These are phyloP conservation scores for Phyllosticta citriasiana DNA, from an alignment of 2,329 filamentous ascomycete genomes.

Conservation along the genomic window DNA sequence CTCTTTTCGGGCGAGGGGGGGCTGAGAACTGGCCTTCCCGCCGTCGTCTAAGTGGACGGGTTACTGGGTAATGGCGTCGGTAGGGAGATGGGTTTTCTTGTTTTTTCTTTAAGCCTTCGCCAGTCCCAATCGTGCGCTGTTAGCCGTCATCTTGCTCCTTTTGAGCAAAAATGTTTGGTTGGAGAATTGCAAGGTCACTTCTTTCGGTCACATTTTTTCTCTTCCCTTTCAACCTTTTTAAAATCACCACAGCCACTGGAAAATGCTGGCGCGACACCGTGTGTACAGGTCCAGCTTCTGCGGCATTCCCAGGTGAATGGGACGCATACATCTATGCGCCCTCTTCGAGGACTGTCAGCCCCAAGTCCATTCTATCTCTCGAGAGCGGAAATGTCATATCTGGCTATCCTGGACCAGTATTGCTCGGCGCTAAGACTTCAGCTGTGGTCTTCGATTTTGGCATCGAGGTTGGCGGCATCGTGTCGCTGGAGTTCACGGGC, in stretches of 20 bases:
- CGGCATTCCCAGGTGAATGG: conserved; percentile 49
- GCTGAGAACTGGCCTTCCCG: too few species aligned
- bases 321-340: conserved; percentile 50
- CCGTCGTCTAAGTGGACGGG: too few species aligned
- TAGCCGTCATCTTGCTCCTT: too few species aligned
- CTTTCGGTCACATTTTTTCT: neutral
- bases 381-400: conserved; percentile 23
- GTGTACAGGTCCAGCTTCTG: conserved; percentile 40
- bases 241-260: neutral
- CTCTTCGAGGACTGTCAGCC: conserved; percentile 39
- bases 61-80: too few species aligned
- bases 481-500: conserved; percentile 41
- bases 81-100: neutral
- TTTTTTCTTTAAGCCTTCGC: neutral
- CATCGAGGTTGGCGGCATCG: conserved; percentile 47
- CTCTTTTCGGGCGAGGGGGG: too few species aligned
- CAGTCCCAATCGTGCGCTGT: too few species aligned
- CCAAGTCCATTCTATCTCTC: conserved; percentile 33
- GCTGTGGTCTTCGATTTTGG: conserved; percentile 51
- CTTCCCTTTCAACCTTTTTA: neutral
- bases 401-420: conserved; percentile 18
- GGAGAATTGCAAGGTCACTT: neutral
- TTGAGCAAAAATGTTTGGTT: too few species aligned
- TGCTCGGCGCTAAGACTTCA: conserved; percentile 39
- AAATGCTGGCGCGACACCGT: conserved; percentile 46